Evolutionary conservation across 441 rosid species (phyloP), one percentile per base, ranked within the genome.

Genomic region (Erodium trifolium): DNA sequence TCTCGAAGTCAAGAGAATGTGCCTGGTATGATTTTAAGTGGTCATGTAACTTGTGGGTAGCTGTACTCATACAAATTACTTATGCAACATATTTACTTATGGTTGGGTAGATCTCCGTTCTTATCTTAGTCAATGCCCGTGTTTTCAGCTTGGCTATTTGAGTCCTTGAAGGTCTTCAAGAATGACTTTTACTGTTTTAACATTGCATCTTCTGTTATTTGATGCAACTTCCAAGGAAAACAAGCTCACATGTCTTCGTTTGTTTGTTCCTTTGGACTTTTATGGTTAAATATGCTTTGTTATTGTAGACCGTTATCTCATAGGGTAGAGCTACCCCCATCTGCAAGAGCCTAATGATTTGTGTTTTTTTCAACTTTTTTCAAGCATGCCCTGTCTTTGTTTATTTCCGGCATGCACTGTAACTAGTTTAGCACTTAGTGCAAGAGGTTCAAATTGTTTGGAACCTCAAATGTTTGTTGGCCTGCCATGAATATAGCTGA

Each of bases 191-290:
- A 43, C 10, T 65, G 63, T 12, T 69, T 55, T 67, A 47, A 55
- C 73, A 53, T 27, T 63, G 57, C 45, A 14, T 59, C 65, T 69
- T 71, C 49, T 37, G 76, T 71, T 71, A 29, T 63, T 74, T 60
- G 75, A 70, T 34, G 70, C 35, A 63, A 77, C 75, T 19, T 55
- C 39, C 62, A 17, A 55, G 62, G 62, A 55, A 55, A 55, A 55
- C 62, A 16, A 55, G 14, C 62, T 2, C 62, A 55, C 34, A 49
- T 27, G 47, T 27, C 34, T 49, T 43, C 11, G 12, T 66, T 13
- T 35, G 43, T 17, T 7, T 71, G 49, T 18, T 71, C 70, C 63
- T 68, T 62, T 69, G 37, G 65, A 70, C 37, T 4, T 23, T 77
- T 69, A n/a, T 63, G 71, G 59, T 14, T n/a, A 16, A 12, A 27